These are phyloP conservation scores for Chaetothyriales sp. DNA, from an alignment of 2,329 filamentous ascomycete genomes.

Conservation along the genomic window DNA sequence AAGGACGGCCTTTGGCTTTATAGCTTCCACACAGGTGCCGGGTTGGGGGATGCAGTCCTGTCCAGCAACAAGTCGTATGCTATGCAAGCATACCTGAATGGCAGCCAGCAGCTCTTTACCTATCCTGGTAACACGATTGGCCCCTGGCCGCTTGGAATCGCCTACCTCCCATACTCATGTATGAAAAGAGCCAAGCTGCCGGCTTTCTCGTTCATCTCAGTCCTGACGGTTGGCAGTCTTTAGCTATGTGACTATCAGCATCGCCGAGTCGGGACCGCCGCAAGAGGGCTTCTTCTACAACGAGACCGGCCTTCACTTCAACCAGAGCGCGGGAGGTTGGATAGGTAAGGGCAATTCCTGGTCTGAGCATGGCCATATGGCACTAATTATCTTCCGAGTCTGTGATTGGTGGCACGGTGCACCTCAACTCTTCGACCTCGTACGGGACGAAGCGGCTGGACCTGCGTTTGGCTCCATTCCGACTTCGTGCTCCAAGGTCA, in stretches of 20 bases:
- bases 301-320: slow-evolving; percentile 15
- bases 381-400: slow-evolving; percentile 6
- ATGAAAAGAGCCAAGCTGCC: slow-evolving; percentile 1
- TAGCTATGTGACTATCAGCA: slow-evolving; percentile 13
- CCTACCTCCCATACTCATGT: slow-evolving; percentile 13
- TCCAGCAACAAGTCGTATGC: slow-evolving; percentile 9
- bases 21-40: slow-evolving; percentile 18
- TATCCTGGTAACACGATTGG: slow-evolving; percentile 12
- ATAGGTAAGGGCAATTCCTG: slow-evolving; percentile 5
- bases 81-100: slow-evolving; percentile 15
- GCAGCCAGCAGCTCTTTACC: slow-evolving; percentile 12
- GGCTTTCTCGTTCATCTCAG: background rate
- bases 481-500: slow-evolving; percentile 14
- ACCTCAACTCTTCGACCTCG: slow-evolving; percentile 15
- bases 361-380: background rate
- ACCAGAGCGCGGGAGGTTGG: slow-evolving; percentile 11
- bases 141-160: slow-evolving; percentile 13
- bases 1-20: slow-evolving; percentile 15
- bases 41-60: slow-evolving; percentile 14
- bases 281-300: slow-evolving; percentile 16
- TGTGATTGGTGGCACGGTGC: slow-evolving; percentile 17
- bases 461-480: slow-evolving; percentile 3
- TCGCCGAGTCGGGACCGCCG: slow-evolving; percentile 3
- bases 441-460: slow-evolving; percentile 4
- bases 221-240: slow-evolving; percentile 6